These are phyloP conservation scores for Fusarium nisikadoi DNA, from an alignment of 2,329 filamentous ascomycete species.

Conservation along the genomic window DNA sequence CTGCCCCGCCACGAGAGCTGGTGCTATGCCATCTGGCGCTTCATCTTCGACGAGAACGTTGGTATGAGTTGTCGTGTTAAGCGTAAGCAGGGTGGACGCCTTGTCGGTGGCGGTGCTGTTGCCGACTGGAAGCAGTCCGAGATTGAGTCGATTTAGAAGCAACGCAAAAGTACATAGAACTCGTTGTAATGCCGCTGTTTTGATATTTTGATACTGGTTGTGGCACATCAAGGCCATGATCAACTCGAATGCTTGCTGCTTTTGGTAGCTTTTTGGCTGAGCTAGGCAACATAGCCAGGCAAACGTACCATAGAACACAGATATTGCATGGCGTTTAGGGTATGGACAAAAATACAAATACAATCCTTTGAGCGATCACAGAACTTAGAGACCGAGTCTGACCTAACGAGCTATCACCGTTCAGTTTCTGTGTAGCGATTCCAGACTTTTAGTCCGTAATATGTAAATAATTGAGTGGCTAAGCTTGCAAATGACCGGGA, in stretches of 20 bases:
- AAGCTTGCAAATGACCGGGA: not conserved
- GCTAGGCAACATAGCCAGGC: not conserved
- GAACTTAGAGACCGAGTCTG: too few species aligned
- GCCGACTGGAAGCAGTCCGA: slow-evolving; percentile 73
- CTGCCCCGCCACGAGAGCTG: slow-evolving; percentile 90
- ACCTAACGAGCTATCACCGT: not conserved
- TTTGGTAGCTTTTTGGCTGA: not conserved
- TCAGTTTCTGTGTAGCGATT: not conserved
- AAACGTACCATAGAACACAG: slow-evolving; percentile 6
- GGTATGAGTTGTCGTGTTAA: slow-evolving; percentile 94
- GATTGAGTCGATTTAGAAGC: slow-evolving; percentile 66
- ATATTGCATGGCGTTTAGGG: slow-evolving; percentile 29
- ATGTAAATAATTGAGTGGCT: not conserved
- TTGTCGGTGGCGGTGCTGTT: slow-evolving; percentile 62
- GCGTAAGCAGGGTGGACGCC: slow-evolving; percentile 78
- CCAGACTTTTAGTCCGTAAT: not conserved
- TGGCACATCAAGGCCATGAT: not conserved
- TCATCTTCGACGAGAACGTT: slow-evolving; percentile 89
- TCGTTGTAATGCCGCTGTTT: slow-evolving; percentile 10
- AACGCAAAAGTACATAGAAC: not conserved
- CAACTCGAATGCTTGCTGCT: not conserved
- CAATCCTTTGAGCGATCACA: not conserved
- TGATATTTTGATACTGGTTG: not conserved
- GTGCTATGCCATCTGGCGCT: slow-evolving; percentile 94
- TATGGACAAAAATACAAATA: slow-evolving; percentile 11